These are phyloP conservation scores for Seiridium cupressi DNA, from an alignment of 2,329 filamentous ascomycete species.

Conservation along the genomic window DNA sequence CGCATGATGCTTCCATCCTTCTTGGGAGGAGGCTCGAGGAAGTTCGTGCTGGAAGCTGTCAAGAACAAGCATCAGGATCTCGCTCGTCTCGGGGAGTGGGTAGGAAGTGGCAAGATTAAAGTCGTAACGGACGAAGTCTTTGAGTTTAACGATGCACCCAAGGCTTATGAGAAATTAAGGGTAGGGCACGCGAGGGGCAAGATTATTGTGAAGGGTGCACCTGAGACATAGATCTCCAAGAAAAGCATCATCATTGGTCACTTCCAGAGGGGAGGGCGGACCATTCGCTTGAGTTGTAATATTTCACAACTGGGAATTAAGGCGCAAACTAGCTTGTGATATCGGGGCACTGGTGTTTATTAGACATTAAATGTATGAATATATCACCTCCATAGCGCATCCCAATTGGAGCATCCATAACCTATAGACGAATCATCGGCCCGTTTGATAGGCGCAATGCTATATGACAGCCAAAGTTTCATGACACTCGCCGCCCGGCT, in stretches of 20 bases:
- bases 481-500: conserved; percentile 11
- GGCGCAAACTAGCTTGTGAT: too few species aligned
- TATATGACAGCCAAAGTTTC: too few species aligned
- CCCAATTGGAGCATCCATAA: too few species aligned
- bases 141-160: conserved; percentile 52
- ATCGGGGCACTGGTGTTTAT: too few species aligned
- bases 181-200: conserved; percentile 56
- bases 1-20: conserved; percentile 28
- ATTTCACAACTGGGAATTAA: too few species aligned
- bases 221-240: background rate
- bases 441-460: too few species aligned
- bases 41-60: conserved; percentile 34
- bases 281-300: too few species aligned
- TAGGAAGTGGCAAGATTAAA: conserved; percentile 57
- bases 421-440: too few species aligned
- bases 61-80: conserved; percentile 42
- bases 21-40: conserved; percentile 39
- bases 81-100: conserved; percentile 48
- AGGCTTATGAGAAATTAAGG: conserved; percentile 59
- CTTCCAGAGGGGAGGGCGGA: too few species aligned
- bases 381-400: too few species aligned
- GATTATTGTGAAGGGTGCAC: conserved; percentile 39
- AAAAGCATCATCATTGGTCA: too few species aligned
- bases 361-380: too few species aligned
- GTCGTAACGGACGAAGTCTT: conserved; percentile 54